Evolutionary conservation across 495 filamentous ascomycete genomes (phyloP).

Genomic region (Talaromyces ruber): DNA sequence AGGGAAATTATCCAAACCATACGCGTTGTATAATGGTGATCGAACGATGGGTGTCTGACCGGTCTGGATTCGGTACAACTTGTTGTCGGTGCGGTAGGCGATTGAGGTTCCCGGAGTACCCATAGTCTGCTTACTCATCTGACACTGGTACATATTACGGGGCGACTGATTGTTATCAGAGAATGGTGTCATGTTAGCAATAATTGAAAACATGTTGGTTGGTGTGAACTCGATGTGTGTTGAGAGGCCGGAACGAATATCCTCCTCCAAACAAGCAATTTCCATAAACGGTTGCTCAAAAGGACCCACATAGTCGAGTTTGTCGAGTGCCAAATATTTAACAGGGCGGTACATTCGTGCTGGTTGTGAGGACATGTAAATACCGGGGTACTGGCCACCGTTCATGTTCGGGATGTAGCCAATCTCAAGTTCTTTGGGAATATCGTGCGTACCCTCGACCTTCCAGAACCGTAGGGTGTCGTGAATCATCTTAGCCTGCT

Average conservation of each 20-base stretch:
- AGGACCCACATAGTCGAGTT: slow-evolving; percentile 79
- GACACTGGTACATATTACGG: slow-evolving; percentile 99
- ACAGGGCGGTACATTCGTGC: slow-evolving; percentile 86
- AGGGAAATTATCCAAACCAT: slow-evolving; percentile 96
- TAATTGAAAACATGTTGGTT: slow-evolving; percentile 93
- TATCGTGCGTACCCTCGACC: slow-evolving; percentile 75
- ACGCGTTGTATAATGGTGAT: slow-evolving; percentile 85
- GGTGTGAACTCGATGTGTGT: slow-evolving; percentile 93
- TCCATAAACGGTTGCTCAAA: slow-evolving; percentile 99
- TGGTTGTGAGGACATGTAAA: slow-evolving; percentile 83
- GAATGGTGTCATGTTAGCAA: slow-evolving; percentile 98
- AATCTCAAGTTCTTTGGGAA: slow-evolving; percentile 83
- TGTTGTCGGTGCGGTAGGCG: slow-evolving; percentile 89
- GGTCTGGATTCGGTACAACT: slow-evolving; percentile 87
- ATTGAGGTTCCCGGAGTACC: slow-evolving; percentile 87
- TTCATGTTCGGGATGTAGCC: slow-evolving; percentile 80
- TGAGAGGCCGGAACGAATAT: slow-evolving; percentile 76
- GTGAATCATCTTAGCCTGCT: slow-evolving; percentile 66
- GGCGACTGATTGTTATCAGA: slow-evolving; percentile 99
- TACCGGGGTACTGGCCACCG: slow-evolving; percentile 87
- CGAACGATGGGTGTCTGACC: slow-evolving; percentile 94
- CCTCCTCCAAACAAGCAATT: slow-evolving; percentile 76
- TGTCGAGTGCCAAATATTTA: slow-evolving; percentile 79
- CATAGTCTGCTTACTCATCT: slow-evolving; percentile 99
- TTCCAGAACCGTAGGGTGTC: slow-evolving; percentile 91